Percentiles rank a stretch among this genome's conserved stretches.
These are phyloP conservation scores for Russula foetens DNA, from an alignment of 768 basidiomycete genomes.

Conservation along the genomic window DNA sequence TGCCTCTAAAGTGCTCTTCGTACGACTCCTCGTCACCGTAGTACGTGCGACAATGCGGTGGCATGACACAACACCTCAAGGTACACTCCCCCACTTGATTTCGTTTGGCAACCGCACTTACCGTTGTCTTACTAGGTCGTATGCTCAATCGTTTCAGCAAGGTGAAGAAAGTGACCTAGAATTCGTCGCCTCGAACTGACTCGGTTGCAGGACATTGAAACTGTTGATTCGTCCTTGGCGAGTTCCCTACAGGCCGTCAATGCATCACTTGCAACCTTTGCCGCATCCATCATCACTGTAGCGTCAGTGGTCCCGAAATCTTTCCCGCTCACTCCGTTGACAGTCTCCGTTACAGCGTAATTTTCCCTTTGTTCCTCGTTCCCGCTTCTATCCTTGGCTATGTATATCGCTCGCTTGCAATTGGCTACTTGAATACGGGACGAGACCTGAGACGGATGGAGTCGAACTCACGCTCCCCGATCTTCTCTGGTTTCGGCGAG, in stretches of 20 bases:
- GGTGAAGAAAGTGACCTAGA: conserved; percentile 25
- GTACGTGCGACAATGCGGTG: conserved; percentile 80
- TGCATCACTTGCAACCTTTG: conserved; percentile 66
- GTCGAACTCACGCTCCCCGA: conserved; percentile 77
- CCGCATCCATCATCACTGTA: conserved; percentile 65
- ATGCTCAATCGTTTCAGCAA: conserved; percentile 84
- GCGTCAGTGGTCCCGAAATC: conserved; percentile 36
- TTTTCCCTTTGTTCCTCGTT: conserved; percentile 79
- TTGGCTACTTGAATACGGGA: conserved; percentile 72
- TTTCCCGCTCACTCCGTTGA: conserved; percentile 21
- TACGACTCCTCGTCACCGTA: conserved; percentile 54
- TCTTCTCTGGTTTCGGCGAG: conserved; percentile 77
- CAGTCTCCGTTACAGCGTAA: conserved; percentile 31
- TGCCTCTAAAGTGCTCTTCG: conserved; percentile 33
- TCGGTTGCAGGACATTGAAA: conserved; percentile 63
- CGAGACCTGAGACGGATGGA: conserved; percentile 87
- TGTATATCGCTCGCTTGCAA: conserved; percentile 59
- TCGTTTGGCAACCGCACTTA: background rate
- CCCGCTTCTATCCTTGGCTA: conserved; percentile 69
- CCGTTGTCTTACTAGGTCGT: conserved; percentile 40
- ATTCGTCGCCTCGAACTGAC: background rate
- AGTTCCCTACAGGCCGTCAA: conserved; percentile 68
- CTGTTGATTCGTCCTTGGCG: conserved; percentile 69
- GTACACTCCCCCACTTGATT: conserved; percentile 29
- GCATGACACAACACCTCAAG: conserved; percentile 78